A percentile compares a stretch with the other conserved stretches of the same genome.
phyloP scores from a whole-genome alignment of 2,329 filamentous ascomycete species.

The Apiospora sp. region DNA sequence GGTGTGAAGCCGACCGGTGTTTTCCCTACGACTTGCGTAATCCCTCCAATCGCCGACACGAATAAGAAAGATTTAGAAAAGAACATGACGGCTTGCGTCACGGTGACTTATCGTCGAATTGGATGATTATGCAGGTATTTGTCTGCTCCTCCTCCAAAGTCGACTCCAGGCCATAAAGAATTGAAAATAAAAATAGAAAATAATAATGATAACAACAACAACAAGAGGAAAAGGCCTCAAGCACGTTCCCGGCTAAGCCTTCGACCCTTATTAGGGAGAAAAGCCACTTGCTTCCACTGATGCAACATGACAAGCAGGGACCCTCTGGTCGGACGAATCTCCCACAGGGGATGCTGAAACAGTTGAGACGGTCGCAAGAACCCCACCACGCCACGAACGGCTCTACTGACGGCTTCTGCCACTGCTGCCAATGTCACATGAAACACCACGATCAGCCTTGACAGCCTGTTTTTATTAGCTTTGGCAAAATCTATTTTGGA shows the following conservation, averaged over 20 bases:
- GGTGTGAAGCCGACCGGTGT: conserved; percentile 40
- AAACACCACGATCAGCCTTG: neutral
- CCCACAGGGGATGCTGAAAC: neutral
- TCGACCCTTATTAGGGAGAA: neutral
- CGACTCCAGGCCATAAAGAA: conserved; percentile 20
- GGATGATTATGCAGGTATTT: neutral
- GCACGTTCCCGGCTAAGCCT: neutral
- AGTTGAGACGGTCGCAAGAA: conserved; percentile 8
- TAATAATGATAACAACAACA: neutral
- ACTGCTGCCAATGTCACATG: conserved; percentile 13
- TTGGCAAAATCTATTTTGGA: conserved; percentile 11
- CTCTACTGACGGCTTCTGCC: neutral
- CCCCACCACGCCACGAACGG: neutral
- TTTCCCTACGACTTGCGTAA: conserved; percentile 26
- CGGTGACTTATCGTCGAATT: neutral
- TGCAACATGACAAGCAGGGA: conserved; percentile 13
- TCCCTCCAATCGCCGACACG: conserved; percentile 3
- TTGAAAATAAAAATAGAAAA: neutral
- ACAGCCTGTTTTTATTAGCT: neutral
- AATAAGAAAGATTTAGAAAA: conserved; percentile 5
- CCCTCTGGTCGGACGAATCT: neutral
- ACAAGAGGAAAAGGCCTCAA: neutral
- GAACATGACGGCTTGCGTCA: conserved; percentile 16
- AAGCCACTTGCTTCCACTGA: neutral
- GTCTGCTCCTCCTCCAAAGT: neutral